These are phyloP conservation scores for Colletotrichum sp. DNA, from an alignment of 2,329 filamentous ascomycete species.

Conservation along the genomic window DNA sequence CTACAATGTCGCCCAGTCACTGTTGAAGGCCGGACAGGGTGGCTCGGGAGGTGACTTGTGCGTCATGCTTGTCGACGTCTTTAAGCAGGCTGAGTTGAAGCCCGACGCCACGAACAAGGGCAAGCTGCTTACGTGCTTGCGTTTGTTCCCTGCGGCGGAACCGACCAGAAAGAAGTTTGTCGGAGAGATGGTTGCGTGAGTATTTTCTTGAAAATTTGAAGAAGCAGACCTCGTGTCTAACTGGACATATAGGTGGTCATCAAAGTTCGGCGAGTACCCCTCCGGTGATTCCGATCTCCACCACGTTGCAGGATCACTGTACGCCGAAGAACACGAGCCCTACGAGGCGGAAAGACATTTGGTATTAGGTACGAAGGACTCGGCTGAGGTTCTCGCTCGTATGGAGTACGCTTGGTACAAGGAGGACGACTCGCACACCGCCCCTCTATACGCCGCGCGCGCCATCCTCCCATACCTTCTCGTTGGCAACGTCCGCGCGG, in stretches of 20 bases:
- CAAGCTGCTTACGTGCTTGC: conserved; percentile 77
- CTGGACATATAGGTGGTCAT: conserved; percentile 71
- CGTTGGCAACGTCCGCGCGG: conserved; percentile 87
- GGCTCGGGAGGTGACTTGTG: conserved; percentile 91
- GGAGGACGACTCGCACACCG: conserved; percentile 85
- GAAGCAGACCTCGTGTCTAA: background rate
- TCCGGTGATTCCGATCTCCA: conserved; percentile 94
- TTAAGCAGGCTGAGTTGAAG: conserved; percentile 83
- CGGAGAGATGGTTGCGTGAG: conserved; percentile 78
- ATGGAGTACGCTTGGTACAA: conserved; percentile 96
- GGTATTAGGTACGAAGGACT: conserved; percentile 86
- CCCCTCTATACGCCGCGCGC: conserved; percentile 83
- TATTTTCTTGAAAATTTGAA: conserved; percentile 7
- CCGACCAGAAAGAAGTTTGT: conserved; percentile 94
- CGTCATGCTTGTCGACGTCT: conserved; percentile 87
- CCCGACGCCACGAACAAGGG: conserved; percentile 78
- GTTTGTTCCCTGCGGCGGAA: conserved; percentile 82
- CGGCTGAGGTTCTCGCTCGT: conserved; percentile 77
- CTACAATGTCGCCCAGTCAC: conserved; percentile 79
- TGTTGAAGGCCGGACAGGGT: conserved; percentile 91
- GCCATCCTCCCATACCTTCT: conserved; percentile 91
- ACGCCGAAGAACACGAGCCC: conserved; percentile 89
- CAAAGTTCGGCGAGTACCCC: conserved; percentile 83
- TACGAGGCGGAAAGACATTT: conserved; percentile 95
- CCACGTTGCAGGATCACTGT: conserved; percentile 86